A percentile compares a stretch with the other conserved stretches of the same genome.
phyloP scores from a whole-genome alignment of 1,284 basidiomycete genomes.

The Cryptococcus sp. region DNA sequence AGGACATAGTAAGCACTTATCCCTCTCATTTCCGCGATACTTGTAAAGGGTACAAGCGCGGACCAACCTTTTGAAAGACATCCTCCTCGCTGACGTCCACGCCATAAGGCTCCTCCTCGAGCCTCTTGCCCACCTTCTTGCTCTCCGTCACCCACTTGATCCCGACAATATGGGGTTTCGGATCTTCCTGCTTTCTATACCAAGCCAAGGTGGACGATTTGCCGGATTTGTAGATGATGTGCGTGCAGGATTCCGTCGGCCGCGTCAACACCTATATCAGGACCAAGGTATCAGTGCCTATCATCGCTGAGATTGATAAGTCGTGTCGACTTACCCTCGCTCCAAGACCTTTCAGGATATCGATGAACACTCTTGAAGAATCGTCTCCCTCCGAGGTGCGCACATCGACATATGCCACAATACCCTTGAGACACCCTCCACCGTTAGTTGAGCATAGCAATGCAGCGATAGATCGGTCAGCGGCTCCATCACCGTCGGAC shows the following conservation, averaged over 20 bases:
- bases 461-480: constrained; percentile 31
- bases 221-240: constrained; percentile 89
- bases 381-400: constrained; percentile 82
- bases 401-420: constrained; percentile 86
- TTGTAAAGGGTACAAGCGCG: background rate
- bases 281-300: background rate
- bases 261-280: constrained; percentile 56
- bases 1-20: background rate
- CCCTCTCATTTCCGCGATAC: background rate
- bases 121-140: constrained; percentile 66
- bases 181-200: constrained; percentile 67
- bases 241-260: constrained; percentile 66
- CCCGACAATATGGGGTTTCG: constrained; percentile 71
- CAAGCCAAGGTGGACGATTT: constrained; percentile 71
- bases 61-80: constrained; percentile 67
- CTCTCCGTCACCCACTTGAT: constrained; percentile 91
- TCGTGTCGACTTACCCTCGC: constrained; percentile 65
- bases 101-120: constrained; percentile 68
- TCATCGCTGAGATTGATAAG: background rate
- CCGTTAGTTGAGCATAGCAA: constrained; percentile 31
- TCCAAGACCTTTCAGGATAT: constrained; percentile 78
- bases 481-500: constrained; percentile 16
- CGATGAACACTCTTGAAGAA: constrained; percentile 76
- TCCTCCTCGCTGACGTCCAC: constrained; percentile 70
- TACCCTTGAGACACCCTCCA: constrained; percentile 62